Conservation (phyloP, 73 alveolate genomes). For the Paramecium pentaurelia region DNA sequence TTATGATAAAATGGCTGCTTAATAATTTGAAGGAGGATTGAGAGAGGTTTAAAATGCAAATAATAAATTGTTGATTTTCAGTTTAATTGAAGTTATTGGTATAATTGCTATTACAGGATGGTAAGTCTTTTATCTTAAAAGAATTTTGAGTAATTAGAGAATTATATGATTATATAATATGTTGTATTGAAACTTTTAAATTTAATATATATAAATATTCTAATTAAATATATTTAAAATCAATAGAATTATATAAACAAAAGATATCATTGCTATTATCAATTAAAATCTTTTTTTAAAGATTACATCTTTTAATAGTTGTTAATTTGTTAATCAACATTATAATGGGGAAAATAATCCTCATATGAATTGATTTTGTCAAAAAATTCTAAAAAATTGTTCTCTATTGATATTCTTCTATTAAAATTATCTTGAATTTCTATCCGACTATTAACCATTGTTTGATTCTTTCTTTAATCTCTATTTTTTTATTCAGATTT, state of each 20-base stretch:
- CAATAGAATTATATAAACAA: too few species aligned
- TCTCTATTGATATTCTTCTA: not conserved
- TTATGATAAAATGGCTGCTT: not conserved
- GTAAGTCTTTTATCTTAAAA: conserved; percentile 17
- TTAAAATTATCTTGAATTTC: not conserved
- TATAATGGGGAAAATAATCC: not conserved
- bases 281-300: not conserved
- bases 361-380: not conserved
- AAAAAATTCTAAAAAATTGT: not conserved
- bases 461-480: not conserved
- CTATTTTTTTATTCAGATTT: not conserved
- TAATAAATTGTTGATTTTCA: not conserved
- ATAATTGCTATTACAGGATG: conserved; percentile 11
- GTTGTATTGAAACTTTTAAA: not conserved
- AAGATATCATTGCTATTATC: not conserved
- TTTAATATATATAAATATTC: not conserved
- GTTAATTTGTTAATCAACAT: not conserved
- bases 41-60: not conserved
- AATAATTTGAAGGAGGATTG: not conserved
- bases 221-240: not conserved
- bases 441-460: not conserved
- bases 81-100: conserved; percentile 4
- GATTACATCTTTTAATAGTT: not conserved
- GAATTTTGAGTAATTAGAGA: conserved; percentile 16
- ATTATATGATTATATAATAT: not conserved